Base-by-base conservation (phyloP, 2,329 filamentous ascomycete genomes). In the Macroventuria anomochaeta region DNA sequence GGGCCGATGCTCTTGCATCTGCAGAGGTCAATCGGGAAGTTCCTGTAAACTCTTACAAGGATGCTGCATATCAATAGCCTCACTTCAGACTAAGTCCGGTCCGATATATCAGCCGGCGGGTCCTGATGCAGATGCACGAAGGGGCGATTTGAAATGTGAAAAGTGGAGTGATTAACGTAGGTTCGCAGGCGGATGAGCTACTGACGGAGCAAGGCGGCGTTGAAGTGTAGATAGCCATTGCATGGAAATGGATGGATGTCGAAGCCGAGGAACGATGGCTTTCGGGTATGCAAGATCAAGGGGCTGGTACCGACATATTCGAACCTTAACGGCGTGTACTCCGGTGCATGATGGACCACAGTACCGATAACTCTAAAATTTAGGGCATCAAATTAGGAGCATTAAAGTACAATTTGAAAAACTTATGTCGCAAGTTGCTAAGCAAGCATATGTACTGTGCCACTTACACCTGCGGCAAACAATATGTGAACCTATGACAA, bases 401-500 rank as follows among this genome's bases (percentile, higher is more conserved):
- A 44, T 51, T 51, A 51, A 15, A 39, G 26, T 48, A 54, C 25
- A 31, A 48, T n/a, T 36, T 10, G 7, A 13, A 31, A 44, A 25
- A 17, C 49, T 49, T 54, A 49, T 40, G 40, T 54, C 34, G 44
- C 43, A 37, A 33, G n/a, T 47, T 48, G 51, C 51, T 34, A 34
- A 48, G 34, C 39, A 54, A 39, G 51, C 51, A 54, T 54, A 54
- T 54, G 44, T 54, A 54, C 51, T 49, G 39, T 29, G 32, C 38
- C 40, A 33, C 26, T 34, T 40, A 23, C 32, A 50, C 31, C 39
- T 43, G 39, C 39, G 34, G 40, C 34, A n/a, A 50, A 46, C 36
- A 42, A 46, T 41, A 41, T 46, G 34, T 55, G 34, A 37, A 55
- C 40, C 36, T 46, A 38, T 50, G 46, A 46, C 51, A 49, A 54